These are phyloP conservation scores for Telfairia occidentalis DNA, from an alignment of 331 rosid species.

Conservation along the genomic window DNA sequence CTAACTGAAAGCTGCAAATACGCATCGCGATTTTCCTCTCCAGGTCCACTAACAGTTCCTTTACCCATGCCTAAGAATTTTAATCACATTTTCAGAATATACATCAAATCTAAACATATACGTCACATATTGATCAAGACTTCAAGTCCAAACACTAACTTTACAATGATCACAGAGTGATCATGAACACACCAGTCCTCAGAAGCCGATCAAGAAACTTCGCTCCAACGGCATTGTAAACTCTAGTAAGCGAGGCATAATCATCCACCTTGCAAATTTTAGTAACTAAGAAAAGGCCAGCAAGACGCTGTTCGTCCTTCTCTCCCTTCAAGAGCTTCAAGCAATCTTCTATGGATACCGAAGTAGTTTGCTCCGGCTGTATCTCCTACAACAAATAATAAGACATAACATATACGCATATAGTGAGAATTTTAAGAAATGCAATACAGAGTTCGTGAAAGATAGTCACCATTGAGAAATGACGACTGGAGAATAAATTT, in stretches of 20 bases:
- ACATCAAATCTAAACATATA: neutral
- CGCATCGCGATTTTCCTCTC: slow-evolving; percentile 43
- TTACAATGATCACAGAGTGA: neutral
- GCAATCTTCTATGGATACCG: slow-evolving; percentile 60
- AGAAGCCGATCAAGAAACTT: slow-evolving; percentile 69
- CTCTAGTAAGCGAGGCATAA: slow-evolving; percentile 44
- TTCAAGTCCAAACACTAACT: neutral
- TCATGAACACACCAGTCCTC: slow-evolving; percentile 42
- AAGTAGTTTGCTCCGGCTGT: slow-evolving; percentile 25
- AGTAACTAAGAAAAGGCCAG: slow-evolving; percentile 77
- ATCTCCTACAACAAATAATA: slow-evolving; percentile 34
- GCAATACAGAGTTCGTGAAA: neutral
- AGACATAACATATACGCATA: neutral
- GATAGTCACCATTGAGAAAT: neutral
- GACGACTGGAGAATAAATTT: neutral
- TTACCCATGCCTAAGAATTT: slow-evolving; percentile 26
- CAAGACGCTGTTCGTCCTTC: slow-evolving; percentile 81
- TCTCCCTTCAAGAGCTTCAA: slow-evolving; percentile 81
- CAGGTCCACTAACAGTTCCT: slow-evolving; percentile 22
- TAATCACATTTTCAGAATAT: neutral
- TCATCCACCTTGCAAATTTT: slow-evolving; percentile 66
- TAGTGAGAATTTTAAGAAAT: neutral
- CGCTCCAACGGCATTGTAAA: slow-evolving; percentile 63
- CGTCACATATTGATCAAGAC: neutral
- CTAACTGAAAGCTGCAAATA: slow-evolving; percentile 64